Conservation (phyloP, 345 rosid genomes). For the Camelina hispida region DNA sequence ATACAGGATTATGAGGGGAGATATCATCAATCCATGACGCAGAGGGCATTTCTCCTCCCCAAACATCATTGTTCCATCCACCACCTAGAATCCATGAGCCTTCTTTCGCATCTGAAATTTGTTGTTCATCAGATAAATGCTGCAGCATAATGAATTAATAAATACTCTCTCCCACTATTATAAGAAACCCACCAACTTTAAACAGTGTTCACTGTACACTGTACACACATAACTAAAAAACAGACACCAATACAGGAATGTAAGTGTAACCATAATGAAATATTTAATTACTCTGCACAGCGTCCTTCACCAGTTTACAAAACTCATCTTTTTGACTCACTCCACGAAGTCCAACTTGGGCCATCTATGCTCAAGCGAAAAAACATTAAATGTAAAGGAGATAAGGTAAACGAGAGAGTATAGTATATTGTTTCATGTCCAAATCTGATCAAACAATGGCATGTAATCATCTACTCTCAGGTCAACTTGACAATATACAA, state of each 20-base stretch:
- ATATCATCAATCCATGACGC: slow-evolving; percentile 87
- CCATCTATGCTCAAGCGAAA: slow-evolving; percentile 56
- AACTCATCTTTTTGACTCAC: slow-evolving; percentile 69
- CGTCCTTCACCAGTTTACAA: slow-evolving; percentile 72
- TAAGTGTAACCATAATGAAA: slow-evolving; percentile 3
- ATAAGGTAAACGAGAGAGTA: not conserved
- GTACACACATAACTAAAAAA: not conserved
- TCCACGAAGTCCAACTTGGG: slow-evolving; percentile 62
- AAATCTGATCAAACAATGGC: slow-evolving; percentile 13
- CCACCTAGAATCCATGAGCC: slow-evolving; percentile 92
- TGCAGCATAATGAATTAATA: not conserved
- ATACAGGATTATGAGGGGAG: slow-evolving; percentile 79
- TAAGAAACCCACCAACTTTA: not conserved
- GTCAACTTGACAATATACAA: not conserved
- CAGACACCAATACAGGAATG: slow-evolving; percentile 19
- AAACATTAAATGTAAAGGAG: not conserved
- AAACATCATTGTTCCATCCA: slow-evolving; percentile 95
- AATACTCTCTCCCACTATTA: not conserved
- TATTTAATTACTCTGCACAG: slow-evolving; percentile 53
- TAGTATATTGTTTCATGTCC: not conserved
- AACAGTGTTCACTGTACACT: not conserved
- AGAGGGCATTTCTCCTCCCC: slow-evolving; percentile 91
- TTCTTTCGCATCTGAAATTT: slow-evolving; percentile 53
- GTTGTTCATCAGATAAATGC: not conserved
- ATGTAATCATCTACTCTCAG: not conserved